These are phyloP conservation scores for Fusarium sp. DNA, from an alignment of 2,329 filamentous ascomycete genomes.

Conservation along the genomic window DNA sequence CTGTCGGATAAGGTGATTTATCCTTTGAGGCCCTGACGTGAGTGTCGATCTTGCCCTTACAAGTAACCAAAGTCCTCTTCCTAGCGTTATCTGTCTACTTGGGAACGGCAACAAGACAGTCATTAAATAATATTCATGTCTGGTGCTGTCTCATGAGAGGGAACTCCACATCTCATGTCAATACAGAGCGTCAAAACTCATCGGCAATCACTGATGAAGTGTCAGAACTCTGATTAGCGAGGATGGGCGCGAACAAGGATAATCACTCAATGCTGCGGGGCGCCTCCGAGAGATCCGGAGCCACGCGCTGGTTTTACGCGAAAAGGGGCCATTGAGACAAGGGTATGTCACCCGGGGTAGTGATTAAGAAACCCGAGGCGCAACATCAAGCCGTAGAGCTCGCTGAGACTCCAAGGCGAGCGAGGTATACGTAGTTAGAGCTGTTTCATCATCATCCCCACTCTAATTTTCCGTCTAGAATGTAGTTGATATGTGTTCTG, in stretches of 20 bases:
- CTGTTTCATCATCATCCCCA: not conserved
- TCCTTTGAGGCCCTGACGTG: not conserved
- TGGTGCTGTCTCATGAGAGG: not conserved
- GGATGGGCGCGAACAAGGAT: not conserved
- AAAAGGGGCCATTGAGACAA: not conserved
- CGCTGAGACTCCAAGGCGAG: not conserved
- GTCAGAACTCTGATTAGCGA: conserved; percentile 1
- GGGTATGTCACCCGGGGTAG: not conserved
- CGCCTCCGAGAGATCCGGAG: not conserved
- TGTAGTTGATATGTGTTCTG: not conserved
- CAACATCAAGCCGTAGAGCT: not conserved
- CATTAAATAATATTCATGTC: not conserved
- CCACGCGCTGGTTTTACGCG: not conserved
- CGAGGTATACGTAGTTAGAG: not conserved
- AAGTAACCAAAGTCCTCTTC: not conserved
- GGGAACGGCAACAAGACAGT: not conserved
- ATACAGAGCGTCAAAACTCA: not conserved
- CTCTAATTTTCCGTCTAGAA: not conserved
- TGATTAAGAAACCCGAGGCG: not conserved
- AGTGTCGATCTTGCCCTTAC: not conserved
- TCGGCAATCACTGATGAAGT: not conserved
- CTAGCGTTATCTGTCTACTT: not conserved
- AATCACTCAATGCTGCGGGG: not conserved
- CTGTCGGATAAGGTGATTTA: not conserved
- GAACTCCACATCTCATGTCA: not conserved